A percentile compares a stretch with the other conserved stretches of the same genome.
phyloP scores from a whole-genome alignment of 768 basidiomycete species.

The Omphalotus guepiniiformis region DNA sequence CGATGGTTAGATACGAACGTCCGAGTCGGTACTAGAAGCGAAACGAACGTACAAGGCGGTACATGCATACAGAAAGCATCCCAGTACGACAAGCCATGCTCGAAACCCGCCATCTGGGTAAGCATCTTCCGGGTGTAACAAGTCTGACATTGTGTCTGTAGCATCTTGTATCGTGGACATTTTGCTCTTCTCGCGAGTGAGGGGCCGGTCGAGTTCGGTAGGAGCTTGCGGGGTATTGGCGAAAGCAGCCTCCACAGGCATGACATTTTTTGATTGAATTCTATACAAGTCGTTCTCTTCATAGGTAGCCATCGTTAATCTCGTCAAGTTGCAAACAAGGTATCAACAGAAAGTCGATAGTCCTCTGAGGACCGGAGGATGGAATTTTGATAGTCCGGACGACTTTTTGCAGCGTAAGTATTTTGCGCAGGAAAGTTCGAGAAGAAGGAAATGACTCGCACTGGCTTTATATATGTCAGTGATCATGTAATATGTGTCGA shows the following conservation, averaged over 20 bases:
- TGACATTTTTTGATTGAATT: conserved; percentile 3
- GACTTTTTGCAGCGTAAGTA: no score
- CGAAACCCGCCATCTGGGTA: conserved; percentile 26
- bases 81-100: conserved; percentile 28
- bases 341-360: no score
- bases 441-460: no score
- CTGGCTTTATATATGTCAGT: no score
- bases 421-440: no score
- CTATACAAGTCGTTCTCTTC: no score
- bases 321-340: no score
- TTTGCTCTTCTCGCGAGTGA: conserved; percentile 4
- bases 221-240: background rate
- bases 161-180: background rate
- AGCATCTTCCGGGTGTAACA: conserved; percentile 9
- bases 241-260: conserved; percentile 4
- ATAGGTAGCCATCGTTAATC: no score
- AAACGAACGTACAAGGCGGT: conserved; percentile 21
- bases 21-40: background rate
- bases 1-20: background rate
- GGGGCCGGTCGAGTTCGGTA: background rate
- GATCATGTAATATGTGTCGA: no score
- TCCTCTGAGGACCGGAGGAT: no score
- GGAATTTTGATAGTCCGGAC: no score
- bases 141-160: background rate
- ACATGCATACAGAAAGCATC: conserved; percentile 24